Base-by-base conservation (phyloP, 1,139 yeast species). In the Nematodospora anomalae region DNA sequence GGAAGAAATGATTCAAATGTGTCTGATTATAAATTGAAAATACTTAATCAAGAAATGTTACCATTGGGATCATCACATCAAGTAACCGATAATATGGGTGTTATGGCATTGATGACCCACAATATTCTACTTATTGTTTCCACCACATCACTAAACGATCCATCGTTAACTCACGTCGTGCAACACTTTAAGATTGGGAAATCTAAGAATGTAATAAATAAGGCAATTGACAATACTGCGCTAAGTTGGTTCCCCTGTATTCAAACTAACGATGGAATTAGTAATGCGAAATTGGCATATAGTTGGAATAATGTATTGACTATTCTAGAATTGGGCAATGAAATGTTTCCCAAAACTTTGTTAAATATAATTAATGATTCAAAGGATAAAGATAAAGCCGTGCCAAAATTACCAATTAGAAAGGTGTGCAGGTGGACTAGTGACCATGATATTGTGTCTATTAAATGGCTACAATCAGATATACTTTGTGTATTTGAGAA, bases 241-340 rank as follows among this genome's bases (percentile, higher is more conserved):
- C 24, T 81, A 12, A 62, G 75, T 9, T 85, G 94, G 94, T 80
- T 66, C 45, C 75, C 75, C 0, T 60, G 68, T 36, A 56, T 62
- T 50, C 40, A 47, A 15, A 30, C 24, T 3, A 70, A 74, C 3
- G 42, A 45, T 14, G 55, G 53, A 35, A 26, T 54, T 4, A 42
- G 57, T 35, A 58, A 60, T 26, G 79, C 90, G 0, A 63, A 71
- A 40, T 57, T 87, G 28, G 90, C 85, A 0, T 84, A 79, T 50
- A 65, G 83, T 26, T 83, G 89, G 85, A 68, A 78, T 16, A 79
- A 79, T 44, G 66, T 67, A 10, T 50, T 85, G 33, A 72, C 79
- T 0, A 57, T 85, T 1, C 46, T 82, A 18, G 87, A 83, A 43
- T 54, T 84, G 1, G 60, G 61, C 26, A 63, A 64, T 43, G 32